Evolutionary conservation across 148 eudicot species (phyloP).

Genomic region (Heliosperma pusillum): DNA sequence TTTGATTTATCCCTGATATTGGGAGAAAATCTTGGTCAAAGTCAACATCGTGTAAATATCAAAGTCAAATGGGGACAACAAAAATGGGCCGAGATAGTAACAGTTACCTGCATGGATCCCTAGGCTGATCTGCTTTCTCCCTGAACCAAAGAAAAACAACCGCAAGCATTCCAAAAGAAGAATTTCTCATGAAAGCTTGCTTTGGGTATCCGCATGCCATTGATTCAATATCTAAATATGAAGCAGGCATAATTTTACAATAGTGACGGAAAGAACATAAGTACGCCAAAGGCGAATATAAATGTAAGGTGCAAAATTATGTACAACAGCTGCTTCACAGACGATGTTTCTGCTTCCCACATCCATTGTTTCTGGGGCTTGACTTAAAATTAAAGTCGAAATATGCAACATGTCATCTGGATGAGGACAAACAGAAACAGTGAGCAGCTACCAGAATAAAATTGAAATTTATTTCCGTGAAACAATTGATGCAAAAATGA

Average conservation of each 20-base stretch:
- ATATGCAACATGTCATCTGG: not conserved
- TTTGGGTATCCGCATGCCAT: slow-evolving; percentile 1
- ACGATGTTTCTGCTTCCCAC: not conserved
- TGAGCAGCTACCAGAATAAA: slow-evolving; percentile 5
- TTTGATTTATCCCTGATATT: no score
- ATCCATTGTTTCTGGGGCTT: not conserved
- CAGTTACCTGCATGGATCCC: not conserved
- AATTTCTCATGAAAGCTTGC: slow-evolving; percentile 1
- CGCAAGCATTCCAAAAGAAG: not conserved
- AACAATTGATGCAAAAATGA: slow-evolving; percentile 13
- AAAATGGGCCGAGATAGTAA: not conserved
- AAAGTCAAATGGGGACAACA: no score
- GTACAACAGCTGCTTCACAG: not conserved
- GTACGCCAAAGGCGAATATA: not conserved
- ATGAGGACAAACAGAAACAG: not conserved
- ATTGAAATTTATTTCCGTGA: slow-evolving; percentile 5
- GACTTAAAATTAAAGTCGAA: not conserved
- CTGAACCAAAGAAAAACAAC: not conserved
- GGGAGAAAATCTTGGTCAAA: no score
- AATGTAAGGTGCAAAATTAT: not conserved
- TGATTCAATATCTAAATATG: not conserved
- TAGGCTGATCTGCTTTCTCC: not conserved
- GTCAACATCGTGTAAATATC: no score
- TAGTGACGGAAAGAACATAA: not conserved
- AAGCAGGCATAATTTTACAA: not conserved